These are phyloP conservation scores for Umbelopsis sp. DNA, from an alignment of 192 early-diverging fungal species.

Conservation along the genomic window DNA sequence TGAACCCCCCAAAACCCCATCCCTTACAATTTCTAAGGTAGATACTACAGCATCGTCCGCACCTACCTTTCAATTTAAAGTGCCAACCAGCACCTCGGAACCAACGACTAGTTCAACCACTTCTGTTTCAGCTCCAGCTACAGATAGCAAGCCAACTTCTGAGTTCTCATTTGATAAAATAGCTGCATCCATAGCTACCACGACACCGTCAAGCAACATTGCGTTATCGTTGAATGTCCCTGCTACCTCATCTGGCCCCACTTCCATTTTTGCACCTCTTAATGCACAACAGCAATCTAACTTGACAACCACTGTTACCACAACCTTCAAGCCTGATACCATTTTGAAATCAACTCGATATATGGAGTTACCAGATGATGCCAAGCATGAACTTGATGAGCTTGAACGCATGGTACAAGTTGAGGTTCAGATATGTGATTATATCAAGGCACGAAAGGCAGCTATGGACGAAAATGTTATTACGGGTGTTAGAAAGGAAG, in stretches of 20 bases:
- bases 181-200: constrained; percentile 3
- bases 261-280: constrained; percentile 13
- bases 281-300: constrained; percentile 2
- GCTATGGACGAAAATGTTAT: constrained; percentile 25
- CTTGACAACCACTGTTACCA: not conserved
- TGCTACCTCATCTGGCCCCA: not conserved
- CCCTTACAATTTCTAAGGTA: not conserved
- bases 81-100: not conserved
- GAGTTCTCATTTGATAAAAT: constrained; percentile 23
- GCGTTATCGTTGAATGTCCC: not conserved
- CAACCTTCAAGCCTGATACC: constrained; percentile 28
- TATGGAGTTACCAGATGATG: constrained; percentile 31
- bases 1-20: not conserved
- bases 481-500: constrained; percentile 4
- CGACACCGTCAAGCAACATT: not conserved
- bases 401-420: constrained; percentile 30
- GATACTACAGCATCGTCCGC: not conserved
- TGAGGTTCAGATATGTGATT: constrained; percentile 29
- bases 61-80: not conserved
- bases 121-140: constrained; percentile 8
- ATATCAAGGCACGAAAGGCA: constrained; percentile 23
- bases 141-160: constrained; percentile 4
- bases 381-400: constrained; percentile 29
- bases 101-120: not conserved
- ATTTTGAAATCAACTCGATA: constrained; percentile 25